Percentiles rank a stretch among this genome's conserved stretches.
Conservation (phyloP, 441 rosid genomes). For the Geranium incanum region DNA sequence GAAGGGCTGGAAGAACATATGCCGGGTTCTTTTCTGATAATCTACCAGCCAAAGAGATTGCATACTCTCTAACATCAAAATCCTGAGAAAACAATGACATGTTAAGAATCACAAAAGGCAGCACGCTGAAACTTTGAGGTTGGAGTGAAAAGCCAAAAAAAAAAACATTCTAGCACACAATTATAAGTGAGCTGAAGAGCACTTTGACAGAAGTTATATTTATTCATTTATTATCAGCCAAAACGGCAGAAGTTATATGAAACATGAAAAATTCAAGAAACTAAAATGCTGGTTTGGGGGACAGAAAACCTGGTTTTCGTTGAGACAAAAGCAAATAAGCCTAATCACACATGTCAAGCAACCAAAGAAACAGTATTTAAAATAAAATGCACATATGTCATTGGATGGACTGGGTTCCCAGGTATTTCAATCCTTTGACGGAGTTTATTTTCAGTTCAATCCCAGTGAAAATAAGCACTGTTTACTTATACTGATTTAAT, state of each 20-base stretch:
- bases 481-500: background rate
- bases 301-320: background rate
- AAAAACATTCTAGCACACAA: constrained; percentile 12
- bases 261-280: constrained; percentile 1
- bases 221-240: too few relatives aligned
- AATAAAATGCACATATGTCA: background rate
- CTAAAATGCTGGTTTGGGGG: constrained; percentile 5
- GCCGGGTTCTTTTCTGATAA: constrained; percentile 99
- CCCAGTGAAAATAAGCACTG: background rate
- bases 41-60: constrained; percentile 95
- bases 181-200: background rate
- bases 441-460: background rate
- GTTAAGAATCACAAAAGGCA: constrained; percentile 16
- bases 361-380: background rate
- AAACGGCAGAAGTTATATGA: constrained; percentile 1
- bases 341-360: background rate
- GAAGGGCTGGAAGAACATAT: constrained; percentile 99
- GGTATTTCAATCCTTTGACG: background rate
- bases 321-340: background rate
- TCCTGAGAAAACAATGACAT: constrained; percentile 48
- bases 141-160: constrained; percentile 1
- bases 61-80: constrained; percentile 92
- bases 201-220: background rate
- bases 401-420: background rate
- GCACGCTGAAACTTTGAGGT: constrained; percentile 13